These are phyloP conservation scores for Blastomyces parvus DNA, from an alignment of 2,329 filamentous ascomycete species.

Conservation along the genomic window DNA sequence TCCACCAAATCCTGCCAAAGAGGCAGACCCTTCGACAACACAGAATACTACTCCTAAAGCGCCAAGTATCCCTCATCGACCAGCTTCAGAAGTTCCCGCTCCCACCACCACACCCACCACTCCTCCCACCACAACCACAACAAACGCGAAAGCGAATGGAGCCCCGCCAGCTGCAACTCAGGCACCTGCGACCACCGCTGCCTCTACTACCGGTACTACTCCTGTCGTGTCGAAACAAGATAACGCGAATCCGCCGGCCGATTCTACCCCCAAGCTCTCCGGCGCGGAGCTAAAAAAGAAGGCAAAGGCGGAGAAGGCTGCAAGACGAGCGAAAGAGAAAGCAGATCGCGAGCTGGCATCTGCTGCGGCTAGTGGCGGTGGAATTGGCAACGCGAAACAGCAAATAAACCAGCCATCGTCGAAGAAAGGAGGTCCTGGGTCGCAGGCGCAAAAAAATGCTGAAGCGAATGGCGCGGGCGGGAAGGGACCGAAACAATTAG, in stretches of 20 bases:
- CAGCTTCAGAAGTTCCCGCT: constrained; percentile 1
- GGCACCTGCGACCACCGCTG: neutral
- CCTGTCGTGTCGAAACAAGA: neutral
- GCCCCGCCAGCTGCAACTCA: constrained; percentile 10
- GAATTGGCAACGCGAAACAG: constrained; percentile 29
- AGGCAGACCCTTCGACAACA: neutral
- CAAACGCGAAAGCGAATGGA: constrained; percentile 3
- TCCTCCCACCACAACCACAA: constrained; percentile 1
- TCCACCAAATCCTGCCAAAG: constrained; percentile 3
- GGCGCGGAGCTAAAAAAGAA: constrained; percentile 74
- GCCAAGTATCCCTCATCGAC: constrained; percentile 8
- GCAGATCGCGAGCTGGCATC: constrained; percentile 41
- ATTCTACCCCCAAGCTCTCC: constrained; percentile 30
- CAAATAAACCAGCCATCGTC: constrained; percentile 23
- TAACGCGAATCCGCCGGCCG: constrained; percentile 15
- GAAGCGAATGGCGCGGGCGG: constrained; percentile 25
- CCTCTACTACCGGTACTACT: constrained; percentile 14
- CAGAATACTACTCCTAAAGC: neutral
- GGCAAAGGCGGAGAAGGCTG: constrained; percentile 85
- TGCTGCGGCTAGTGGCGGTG: constrained; percentile 31
- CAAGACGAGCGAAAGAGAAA: constrained; percentile 65
- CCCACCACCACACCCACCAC: neutral
- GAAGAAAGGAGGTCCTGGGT: constrained; percentile 26
- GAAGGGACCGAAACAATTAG: constrained; percentile 21
- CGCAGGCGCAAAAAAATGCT: constrained; percentile 14